Percentiles rank a stretch among this genome's conserved stretches.
These are phyloP conservation scores for Lichtheimia hyalospora DNA, from an alignment of 371 early-diverging fungal species.

Conservation along the genomic window DNA sequence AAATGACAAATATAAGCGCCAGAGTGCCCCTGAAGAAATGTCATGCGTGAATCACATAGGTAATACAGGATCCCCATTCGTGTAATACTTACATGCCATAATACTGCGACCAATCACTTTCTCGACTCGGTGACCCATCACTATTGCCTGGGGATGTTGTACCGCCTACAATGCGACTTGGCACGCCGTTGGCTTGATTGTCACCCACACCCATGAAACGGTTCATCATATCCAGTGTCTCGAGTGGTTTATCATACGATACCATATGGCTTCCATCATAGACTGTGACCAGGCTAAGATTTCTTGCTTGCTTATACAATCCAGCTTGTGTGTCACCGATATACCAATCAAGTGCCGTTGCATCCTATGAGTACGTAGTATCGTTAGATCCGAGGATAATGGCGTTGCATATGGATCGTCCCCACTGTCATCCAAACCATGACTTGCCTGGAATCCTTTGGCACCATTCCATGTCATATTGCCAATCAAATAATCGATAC, in stretches of 20 bases:
- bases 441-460: constrained; percentile 63
- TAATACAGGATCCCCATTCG: no score
- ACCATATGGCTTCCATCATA: constrained; percentile 84
- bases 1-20: constrained; percentile 25
- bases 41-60: no score
- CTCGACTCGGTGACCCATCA: no score
- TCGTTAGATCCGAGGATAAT: no score
- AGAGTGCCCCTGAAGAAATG: constrained; percentile 21
- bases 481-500: constrained; percentile 68
- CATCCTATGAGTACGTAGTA: constrained; percentile 3
- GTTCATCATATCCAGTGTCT: constrained; percentile 73
- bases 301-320: constrained; percentile 55
- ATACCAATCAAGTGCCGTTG: constrained; percentile 44
- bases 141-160: no score
- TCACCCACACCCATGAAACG: constrained; percentile 66
- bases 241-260: constrained; percentile 70
- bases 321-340: constrained; percentile 62
- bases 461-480: constrained; percentile 76
- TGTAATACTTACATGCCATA: constrained; percentile 4
- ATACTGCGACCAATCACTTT: constrained; percentile 16
- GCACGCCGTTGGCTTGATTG: constrained; percentile 26
- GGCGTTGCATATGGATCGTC: no score
- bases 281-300: constrained; percentile 69
- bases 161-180: no score
- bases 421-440: neutral